A percentile compares a stretch with the other conserved stretches of the same genome.
Conservation (phyloP, 2,329 filamentous ascomycete genomes). For the Epichloe elymi region DNA sequence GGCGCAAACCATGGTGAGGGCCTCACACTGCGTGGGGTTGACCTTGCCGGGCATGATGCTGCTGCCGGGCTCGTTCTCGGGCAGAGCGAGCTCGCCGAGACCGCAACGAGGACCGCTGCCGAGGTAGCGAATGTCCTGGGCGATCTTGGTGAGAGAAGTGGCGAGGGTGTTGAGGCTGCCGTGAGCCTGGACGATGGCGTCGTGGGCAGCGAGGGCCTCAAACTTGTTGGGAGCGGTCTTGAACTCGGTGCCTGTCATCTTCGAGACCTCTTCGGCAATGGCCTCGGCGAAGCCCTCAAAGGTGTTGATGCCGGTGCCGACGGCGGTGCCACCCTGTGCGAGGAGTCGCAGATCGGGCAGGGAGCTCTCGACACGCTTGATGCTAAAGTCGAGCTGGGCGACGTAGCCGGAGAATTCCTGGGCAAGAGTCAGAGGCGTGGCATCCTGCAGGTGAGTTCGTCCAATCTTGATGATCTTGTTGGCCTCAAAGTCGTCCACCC, state of each 20-base stretch:
- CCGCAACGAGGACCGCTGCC: slow-evolving; percentile 92
- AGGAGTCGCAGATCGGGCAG: slow-evolving; percentile 77
- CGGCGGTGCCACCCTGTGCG: slow-evolving; percentile 90
- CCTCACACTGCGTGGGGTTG: slow-evolving; percentile 97
- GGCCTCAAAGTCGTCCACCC: slow-evolving; percentile 74
- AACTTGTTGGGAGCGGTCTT: slow-evolving; percentile 98
- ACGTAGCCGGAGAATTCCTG: slow-evolving; percentile 98
- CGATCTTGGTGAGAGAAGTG: slow-evolving; percentile 88
- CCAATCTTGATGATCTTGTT: slow-evolving; percentile 97
- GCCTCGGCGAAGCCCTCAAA: slow-evolving; percentile 91
- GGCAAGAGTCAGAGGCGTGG: slow-evolving; percentile 84
- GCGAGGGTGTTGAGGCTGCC: slow-evolving; percentile 90
- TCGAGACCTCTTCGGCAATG: slow-evolving; percentile 79
- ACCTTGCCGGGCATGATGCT: slow-evolving; percentile 99
- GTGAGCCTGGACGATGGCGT: slow-evolving; percentile 87
- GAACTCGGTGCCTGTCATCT: slow-evolving; percentile 88
- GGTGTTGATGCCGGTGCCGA: slow-evolving; percentile 95
- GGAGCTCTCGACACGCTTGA: slow-evolving; percentile 71
- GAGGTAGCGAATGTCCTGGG: slow-evolving; percentile 94
- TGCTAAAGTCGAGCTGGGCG: slow-evolving; percentile 81
- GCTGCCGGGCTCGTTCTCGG: slow-evolving; percentile 95
- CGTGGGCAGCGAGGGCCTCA: slow-evolving; percentile 89
- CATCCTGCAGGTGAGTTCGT: slow-evolving; percentile 92
- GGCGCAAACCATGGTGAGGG: slow-evolving; percentile 91
- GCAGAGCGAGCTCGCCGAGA: slow-evolving; percentile 81